phyloP scores from a whole-genome alignment of 2,329 filamentous ascomycete genomes.

The Penicillium concentricum region DNA sequence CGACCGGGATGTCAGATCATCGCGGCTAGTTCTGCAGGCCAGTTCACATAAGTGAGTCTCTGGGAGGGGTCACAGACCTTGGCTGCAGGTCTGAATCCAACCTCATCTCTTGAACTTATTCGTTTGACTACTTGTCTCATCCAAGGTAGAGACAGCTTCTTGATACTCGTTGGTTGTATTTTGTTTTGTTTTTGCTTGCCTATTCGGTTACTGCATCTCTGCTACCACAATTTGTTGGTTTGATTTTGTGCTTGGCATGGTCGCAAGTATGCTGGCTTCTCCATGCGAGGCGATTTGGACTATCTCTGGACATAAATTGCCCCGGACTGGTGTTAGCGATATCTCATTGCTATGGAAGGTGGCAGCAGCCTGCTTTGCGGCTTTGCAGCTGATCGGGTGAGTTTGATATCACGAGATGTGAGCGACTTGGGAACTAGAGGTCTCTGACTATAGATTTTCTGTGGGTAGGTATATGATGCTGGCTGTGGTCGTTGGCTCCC shows the following conservation, averaged over 20 bases:
- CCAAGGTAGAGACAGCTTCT: background rate
- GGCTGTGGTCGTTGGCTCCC: background rate
- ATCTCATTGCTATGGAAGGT: background rate
- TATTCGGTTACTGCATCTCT: background rate
- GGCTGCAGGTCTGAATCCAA: background rate
- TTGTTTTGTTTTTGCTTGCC: background rate
- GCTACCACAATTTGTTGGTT: background rate
- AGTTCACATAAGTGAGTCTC: background rate
- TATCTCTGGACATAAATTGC: background rate
- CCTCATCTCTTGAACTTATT: background rate
- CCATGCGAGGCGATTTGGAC: background rate
- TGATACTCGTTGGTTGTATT: background rate
- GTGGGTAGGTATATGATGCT: conserved; percentile 5
- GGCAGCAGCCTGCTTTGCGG: background rate
- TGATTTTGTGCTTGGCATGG: background rate
- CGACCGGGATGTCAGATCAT: background rate
- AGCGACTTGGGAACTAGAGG: background rate
- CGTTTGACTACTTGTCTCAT: background rate
- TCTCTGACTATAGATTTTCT: background rate
- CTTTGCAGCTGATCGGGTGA: conserved; percentile 2
- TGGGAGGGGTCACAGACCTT: background rate
- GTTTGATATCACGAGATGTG: background rate
- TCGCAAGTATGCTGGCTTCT: background rate
- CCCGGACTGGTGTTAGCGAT: background rate
- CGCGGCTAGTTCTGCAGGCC: background rate